These are phyloP conservation scores for Pseudozyma sp. DNA, from an alignment of 1,284 basidiomycete species.

Conservation along the genomic window DNA sequence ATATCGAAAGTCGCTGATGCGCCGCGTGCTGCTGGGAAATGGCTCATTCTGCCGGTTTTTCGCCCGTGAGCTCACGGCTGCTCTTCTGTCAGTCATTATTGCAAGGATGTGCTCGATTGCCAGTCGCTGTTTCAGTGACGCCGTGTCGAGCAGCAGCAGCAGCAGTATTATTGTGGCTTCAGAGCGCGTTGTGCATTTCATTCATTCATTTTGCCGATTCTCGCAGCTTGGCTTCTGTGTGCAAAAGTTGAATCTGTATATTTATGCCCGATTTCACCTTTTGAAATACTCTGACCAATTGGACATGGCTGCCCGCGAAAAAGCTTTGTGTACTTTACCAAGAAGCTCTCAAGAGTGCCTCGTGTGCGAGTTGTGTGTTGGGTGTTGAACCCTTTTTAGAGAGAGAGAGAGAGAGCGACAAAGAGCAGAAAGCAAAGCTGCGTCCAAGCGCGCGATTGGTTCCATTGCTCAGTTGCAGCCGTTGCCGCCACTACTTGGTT, in stretches of 20 bases:
- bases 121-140: neutral
- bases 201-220: neutral
- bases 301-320: too few relatives aligned
- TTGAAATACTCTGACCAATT: too few relatives aligned
- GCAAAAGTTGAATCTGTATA: constrained; percentile 3
- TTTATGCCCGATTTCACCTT: neutral
- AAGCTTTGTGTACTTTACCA: too few relatives aligned
- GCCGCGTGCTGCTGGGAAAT: neutral
- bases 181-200: constrained; percentile 18
- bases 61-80: neutral
- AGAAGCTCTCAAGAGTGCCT: too few relatives aligned
- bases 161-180: too few relatives aligned
- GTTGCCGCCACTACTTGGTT: neutral
- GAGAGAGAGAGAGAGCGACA: neutral
- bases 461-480: constrained; percentile 1
- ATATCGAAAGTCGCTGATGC: neutral
- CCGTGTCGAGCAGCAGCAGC: too few relatives aligned
- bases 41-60: neutral
- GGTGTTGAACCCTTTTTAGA: constrained; percentile 14
- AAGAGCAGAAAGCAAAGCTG: neutral
- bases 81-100: neutral
- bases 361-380: too few relatives aligned
- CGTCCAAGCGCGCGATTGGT: constrained; percentile 2
- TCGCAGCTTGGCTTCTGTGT: neutral
- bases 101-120: neutral